These are phyloP conservation scores for Fraxinus floribunda DNA, from an alignment of 305 asterid species.

Conservation along the genomic window DNA sequence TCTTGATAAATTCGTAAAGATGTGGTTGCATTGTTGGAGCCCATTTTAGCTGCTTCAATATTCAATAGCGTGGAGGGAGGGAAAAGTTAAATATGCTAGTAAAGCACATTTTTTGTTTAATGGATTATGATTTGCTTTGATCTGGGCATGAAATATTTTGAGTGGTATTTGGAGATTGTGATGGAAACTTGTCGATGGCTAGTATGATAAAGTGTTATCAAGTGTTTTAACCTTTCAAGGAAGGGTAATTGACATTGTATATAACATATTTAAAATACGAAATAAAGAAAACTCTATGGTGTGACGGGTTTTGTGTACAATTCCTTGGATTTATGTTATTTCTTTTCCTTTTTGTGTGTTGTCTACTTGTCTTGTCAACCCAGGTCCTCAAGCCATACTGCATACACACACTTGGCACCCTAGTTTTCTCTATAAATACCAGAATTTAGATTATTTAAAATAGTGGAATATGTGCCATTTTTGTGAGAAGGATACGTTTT, in stretches of 20 bases:
- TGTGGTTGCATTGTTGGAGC: not conserved
- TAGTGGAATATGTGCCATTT: constrained; percentile 5
- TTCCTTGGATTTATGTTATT: not conserved
- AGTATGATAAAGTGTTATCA: not conserved
- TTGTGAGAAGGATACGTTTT: not conserved
- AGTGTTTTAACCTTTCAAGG: not conserved
- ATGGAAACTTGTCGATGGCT: not conserved
- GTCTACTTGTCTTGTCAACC: not conserved
- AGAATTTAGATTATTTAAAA: not conserved
- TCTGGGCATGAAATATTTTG: not conserved
- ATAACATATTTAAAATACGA: not conserved
- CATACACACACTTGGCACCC: not conserved
- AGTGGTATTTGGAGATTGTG: not conserved
- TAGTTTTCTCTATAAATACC: not conserved
- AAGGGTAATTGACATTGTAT: not conserved
- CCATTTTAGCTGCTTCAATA: not conserved
- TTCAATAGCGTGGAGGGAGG: not conserved
- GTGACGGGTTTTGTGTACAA: not conserved
- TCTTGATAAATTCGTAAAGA: not conserved
- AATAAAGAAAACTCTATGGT: not conserved
- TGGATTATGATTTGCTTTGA: not conserved
- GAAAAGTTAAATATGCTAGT: not conserved
- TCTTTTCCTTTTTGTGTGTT: not conserved
- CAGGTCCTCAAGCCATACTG: not conserved
- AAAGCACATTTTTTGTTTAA: not conserved